Percentiles rank a stretch among this genome's conserved stretches.
phyloP scores from a whole-genome alignment of 768 basidiomycete species.

The Coprinopsis cinerea region DNA sequence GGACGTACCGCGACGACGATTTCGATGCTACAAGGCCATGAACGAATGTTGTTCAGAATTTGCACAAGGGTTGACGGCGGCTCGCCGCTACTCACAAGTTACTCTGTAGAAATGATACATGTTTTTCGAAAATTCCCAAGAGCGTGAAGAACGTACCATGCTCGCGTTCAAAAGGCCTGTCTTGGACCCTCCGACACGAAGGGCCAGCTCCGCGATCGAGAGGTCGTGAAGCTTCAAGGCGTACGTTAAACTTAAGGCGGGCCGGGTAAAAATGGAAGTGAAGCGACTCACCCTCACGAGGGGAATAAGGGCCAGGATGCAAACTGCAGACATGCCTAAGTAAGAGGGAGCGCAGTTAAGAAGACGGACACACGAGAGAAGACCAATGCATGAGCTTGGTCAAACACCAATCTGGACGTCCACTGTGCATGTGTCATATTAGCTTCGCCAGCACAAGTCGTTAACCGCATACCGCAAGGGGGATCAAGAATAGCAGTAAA shows the following conservation, averaged over 20 bases:
- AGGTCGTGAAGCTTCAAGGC: slow-evolving; percentile 64
- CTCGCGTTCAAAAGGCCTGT: slow-evolving; percentile 79
- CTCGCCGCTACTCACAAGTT: slow-evolving; percentile 50
- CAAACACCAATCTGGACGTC: slow-evolving; percentile 43
- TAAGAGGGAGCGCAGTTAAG: too few relatives aligned
- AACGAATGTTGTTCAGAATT: neutral
- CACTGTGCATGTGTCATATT: slow-evolving; percentile 34
- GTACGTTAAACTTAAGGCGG: too few relatives aligned
- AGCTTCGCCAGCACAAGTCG: slow-evolving; percentile 1
- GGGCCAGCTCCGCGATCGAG: slow-evolving; percentile 64
- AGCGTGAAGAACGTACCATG: slow-evolving; percentile 43
- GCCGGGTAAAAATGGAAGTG: neutral
- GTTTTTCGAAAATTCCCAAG: slow-evolving; percentile 3
- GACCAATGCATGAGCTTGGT: slow-evolving; percentile 45
- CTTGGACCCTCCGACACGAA: slow-evolving; percentile 70
- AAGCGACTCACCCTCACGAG: slow-evolving; percentile 57
- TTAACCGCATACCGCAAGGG: slow-evolving; percentile 49
- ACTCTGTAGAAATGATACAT: slow-evolving; percentile 35
- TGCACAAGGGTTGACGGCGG: neutral
- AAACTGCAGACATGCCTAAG: too few relatives aligned
- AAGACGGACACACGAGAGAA: slow-evolving; percentile 49
- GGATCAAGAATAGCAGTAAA: slow-evolving; percentile 56
- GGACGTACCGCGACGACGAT: slow-evolving; percentile 66
- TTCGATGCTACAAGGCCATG: slow-evolving; percentile 36
- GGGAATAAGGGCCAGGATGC: slow-evolving; percentile 67